Evolutionary conservation across 2,329 filamentous ascomycete genomes (phyloP).

Genomic region (Colletotrichum cereale): DNA sequence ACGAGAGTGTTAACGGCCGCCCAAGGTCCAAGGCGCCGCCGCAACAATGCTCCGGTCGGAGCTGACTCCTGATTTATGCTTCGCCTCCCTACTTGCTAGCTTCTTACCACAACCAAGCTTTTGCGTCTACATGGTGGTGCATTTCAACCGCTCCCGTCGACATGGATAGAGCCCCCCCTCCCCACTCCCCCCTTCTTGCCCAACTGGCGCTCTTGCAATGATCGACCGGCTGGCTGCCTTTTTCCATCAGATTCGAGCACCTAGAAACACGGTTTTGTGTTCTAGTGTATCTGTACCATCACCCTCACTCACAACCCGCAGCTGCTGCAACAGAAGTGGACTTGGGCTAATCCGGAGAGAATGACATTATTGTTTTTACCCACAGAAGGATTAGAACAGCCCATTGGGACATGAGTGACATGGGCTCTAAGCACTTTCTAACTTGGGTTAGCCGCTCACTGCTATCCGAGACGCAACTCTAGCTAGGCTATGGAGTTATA

Average conservation of each 20-base stretch:
- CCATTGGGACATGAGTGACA: no score
- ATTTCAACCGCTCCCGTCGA: slow-evolving; percentile 6
- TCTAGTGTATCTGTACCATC: no score
- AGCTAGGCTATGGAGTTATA: no score
- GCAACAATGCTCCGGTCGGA: slow-evolving; percentile 16
- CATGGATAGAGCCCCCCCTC: no score
- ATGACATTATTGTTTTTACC: no score
- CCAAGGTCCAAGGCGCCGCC: slow-evolving; percentile 5
- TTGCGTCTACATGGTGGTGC: background rate
- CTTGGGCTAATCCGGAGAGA: no score
- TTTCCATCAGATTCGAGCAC: background rate
- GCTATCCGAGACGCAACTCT: no score
- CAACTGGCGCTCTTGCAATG: slow-evolving; percentile 4
- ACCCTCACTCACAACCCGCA: no score
- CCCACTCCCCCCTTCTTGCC: background rate
- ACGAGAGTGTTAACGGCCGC: slow-evolving; percentile 20
- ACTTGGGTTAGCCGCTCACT: no score
- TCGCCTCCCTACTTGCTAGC: slow-evolving; percentile 4
- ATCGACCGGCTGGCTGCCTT: slow-evolving; percentile 3
- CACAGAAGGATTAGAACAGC: no score
- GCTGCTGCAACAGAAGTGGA: no score
- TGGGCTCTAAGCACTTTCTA: no score
- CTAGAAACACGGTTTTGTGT: background rate
- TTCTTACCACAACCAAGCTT: background rate
- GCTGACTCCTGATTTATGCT: slow-evolving; percentile 11